phyloP scores from a whole-genome alignment of 495 filamentous ascomycete species.

The Haplographium delicatum region DNA sequence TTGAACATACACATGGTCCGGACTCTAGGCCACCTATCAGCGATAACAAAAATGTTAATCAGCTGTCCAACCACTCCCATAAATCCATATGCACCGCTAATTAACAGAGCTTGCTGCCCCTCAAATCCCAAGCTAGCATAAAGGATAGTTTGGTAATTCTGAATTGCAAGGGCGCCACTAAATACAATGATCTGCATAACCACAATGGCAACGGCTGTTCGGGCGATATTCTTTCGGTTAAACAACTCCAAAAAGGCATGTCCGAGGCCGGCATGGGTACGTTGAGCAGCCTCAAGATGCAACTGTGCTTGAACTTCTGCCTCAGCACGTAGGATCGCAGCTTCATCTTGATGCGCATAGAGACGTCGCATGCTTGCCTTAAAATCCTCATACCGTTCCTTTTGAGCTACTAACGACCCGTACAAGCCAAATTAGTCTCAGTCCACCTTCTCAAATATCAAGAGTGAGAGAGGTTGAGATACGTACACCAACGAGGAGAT shows the following conservation, averaged over 20 bases:
- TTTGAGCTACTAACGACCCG: conserved; percentile 2
- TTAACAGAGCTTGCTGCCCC: background rate
- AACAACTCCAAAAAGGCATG: conserved; percentile 5
- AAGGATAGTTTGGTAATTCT: conserved; percentile 16
- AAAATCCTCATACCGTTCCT: conserved; percentile 6
- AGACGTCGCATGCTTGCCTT: background rate
- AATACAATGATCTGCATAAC: conserved; percentile 3
- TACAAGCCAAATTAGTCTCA: too few species aligned
- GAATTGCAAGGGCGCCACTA: conserved; percentile 4
- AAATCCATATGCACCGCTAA: conserved; percentile 13
- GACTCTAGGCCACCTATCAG: conserved; percentile 16
- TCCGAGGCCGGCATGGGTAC: background rate
- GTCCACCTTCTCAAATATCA: background rate
- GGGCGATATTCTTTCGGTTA: conserved; percentile 7
- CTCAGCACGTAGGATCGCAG: background rate
- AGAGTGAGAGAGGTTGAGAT: background rate
- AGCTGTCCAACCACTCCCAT: conserved; percentile 17
- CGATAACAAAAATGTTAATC: background rate
- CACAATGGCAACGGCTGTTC: conserved; percentile 7
- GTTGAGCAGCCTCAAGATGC: conserved; percentile 1
- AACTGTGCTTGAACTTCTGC: background rate
- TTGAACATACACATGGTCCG: conserved; percentile 14
- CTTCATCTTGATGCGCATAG: background rate
- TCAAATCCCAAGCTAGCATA: conserved; percentile 8
- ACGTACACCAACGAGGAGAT: conserved; percentile 2